Evolutionary conservation across 2,329 filamentous ascomycete genomes (phyloP), one percentile per base, ranked within the genome.

Genomic region (Fusarium floridanum): DNA sequence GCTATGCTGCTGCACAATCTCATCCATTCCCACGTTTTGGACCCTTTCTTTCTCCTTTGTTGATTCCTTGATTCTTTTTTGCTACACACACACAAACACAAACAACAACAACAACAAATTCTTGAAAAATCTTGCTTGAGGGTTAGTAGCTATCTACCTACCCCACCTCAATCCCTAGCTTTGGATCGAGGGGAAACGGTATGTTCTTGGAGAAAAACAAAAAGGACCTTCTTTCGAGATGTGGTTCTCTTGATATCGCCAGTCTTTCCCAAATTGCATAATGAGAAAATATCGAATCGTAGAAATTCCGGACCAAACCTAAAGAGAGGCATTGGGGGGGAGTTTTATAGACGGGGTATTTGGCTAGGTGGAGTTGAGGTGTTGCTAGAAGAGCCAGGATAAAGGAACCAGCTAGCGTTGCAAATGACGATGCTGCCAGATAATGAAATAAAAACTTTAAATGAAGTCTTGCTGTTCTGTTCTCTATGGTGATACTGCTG

Each of bases 1-100:
- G 77, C 74, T 77, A 71, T 79, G 77, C 76, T 79, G 77, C 76
- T 79, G 73, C 77, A 76, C 73, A 76, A 78, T 77, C 64, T 70
- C 76, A 78, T 72, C 77, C 72, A 72, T 72, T 70, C 77, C 77
- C 70, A 67, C 39, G 50, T 68, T 70, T 75, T 68, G 60, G 59
- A 60, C 69, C 66, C 41, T 63, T 34, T 68, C 66, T 61, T 60
- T 61, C 64, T 67, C 60, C 62, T 67, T 68, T 66, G 53, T 41
- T 56, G 63, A 61, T 45, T 70, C 66, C 63, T 66, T 56, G 64
- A 53, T 67, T 56, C 68, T 74, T 64, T 64, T 64, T 76, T 78
- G 75, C 77, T 78, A 72, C 69, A 78, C 48, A 53, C 48, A 53
- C 16, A 41, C 37, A 41, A 41, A 67, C 20, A 17, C 22, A 24